These are phyloP conservation scores for Ormosia emarginata DNA, from an alignment of 306 rosid species.

Conservation along the genomic window DNA sequence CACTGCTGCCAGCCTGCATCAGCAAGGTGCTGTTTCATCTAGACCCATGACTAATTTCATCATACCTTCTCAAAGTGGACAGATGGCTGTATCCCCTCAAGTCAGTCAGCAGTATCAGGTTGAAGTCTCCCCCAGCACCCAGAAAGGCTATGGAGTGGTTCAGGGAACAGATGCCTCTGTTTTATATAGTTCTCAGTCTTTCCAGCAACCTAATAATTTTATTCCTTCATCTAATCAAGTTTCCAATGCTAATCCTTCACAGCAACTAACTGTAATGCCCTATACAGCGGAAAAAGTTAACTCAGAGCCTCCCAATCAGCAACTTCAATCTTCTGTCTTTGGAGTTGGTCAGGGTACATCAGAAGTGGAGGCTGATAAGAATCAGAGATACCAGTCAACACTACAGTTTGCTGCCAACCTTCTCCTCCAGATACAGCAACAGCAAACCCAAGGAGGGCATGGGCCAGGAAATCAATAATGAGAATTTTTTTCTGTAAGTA, in stretches of 20 bases:
- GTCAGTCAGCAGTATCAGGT: constrained; percentile 47
- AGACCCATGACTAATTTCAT: constrained; percentile 44
- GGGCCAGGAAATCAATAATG: constrained; percentile 69
- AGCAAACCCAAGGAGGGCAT: constrained; percentile 49
- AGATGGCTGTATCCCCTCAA: constrained; percentile 36
- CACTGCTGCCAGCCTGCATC: constrained; percentile 37
- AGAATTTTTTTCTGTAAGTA: constrained; percentile 43
- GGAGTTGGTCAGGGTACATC: constrained; percentile 51
- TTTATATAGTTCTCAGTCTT: constrained; percentile 41
- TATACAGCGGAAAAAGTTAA: constrained; percentile 43
- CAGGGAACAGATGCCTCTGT: constrained; percentile 58
- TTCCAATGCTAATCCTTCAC: constrained; percentile 45
- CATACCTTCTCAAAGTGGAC: constrained; percentile 53
- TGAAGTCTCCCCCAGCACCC: constrained; percentile 41
- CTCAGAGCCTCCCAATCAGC: constrained; percentile 58
- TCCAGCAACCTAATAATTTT: constrained; percentile 47
- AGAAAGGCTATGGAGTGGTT: constrained; percentile 50
- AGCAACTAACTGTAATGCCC: constrained; percentile 40
- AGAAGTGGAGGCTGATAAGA: constrained; percentile 73
- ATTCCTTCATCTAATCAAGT: constrained; percentile 43
- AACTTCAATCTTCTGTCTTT: constrained; percentile 52
- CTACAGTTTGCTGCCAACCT: constrained; percentile 78
- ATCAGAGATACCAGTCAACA: constrained; percentile 73
- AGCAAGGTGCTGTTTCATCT: constrained; percentile 41
- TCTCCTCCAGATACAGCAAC: constrained; percentile 77